Percentiles rank a stretch among this genome's conserved stretches.
Evolutionary conservation across 306 rosid species (phyloP).

Genomic region (Prosopis cineraria): DNA sequence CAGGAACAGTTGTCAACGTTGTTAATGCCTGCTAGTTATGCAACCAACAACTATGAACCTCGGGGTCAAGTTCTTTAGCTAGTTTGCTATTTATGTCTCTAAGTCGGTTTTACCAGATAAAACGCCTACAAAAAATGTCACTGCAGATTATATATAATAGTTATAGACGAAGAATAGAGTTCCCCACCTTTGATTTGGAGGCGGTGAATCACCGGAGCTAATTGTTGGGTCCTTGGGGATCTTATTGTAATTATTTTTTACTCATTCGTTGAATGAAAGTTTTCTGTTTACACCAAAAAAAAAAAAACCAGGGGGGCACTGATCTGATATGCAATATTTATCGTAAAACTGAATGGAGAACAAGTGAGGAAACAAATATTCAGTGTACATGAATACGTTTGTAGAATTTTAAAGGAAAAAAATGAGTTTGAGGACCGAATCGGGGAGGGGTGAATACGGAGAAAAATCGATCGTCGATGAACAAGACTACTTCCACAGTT

Average conservation of each 20-base stretch:
- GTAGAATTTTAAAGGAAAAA: not conserved
- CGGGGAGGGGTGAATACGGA: not conserved
- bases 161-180: not conserved
- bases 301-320: not conserved
- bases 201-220: no score
- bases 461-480: not conserved
- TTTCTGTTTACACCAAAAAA: no score
- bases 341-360: not conserved
- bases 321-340: not conserved
- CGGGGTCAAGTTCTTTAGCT: not conserved
- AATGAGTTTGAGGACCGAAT: not conserved
- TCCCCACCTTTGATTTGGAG: no score
- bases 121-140: not conserved
- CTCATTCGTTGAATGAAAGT: no score
- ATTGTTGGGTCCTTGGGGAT: no score
- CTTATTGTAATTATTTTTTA: no score
- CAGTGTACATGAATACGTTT: not conserved
- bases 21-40: not conserved
- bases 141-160: not conserved
- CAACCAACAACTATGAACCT: not conserved
- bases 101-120: not conserved
- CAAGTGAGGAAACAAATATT: not conserved
- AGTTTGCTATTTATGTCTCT: not conserved
- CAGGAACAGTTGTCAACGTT: slow-evolving; percentile 18
- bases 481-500: not conserved